Percentiles rank a stretch among this genome's conserved stretches.
phyloP scores from a whole-genome alignment of 2,329 filamentous ascomycete species.

The Hypoxylon sp. region DNA sequence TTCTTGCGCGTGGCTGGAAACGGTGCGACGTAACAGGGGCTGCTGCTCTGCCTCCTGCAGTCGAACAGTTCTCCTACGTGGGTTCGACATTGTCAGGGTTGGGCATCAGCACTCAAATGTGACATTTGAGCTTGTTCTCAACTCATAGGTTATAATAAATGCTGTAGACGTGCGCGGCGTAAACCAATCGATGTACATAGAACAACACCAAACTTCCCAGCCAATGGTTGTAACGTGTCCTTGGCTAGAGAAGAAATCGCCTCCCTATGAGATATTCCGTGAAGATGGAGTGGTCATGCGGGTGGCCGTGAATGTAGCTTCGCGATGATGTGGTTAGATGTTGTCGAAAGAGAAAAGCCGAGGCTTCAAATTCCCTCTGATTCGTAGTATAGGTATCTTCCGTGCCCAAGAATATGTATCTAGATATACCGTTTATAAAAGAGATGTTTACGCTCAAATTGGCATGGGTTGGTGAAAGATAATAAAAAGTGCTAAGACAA shows the following conservation, averaged over 20 bases:
- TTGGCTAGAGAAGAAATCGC: conserved; percentile 7
- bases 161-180: background rate
- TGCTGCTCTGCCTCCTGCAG: conserved; percentile 53
- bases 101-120: conserved; percentile 8
- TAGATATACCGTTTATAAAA: conserved; percentile 5
- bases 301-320: conserved; percentile 11
- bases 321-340: conserved; percentile 18
- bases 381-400: conserved; percentile 14
- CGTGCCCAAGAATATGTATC: background rate
- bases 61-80: conserved; percentile 40
- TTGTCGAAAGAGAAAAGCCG: conserved; percentile 1
- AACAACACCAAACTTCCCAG: conserved; percentile 13
- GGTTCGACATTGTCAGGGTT: conserved; percentile 40
- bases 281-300: conserved; percentile 16
- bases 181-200: conserved; percentile 9
- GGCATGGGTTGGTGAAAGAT: conserved; percentile 11
- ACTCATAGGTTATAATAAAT: conserved; percentile 23
- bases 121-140: background rate
- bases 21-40: conserved; percentile 57
- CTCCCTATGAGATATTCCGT: conserved; percentile 23
- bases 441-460: conserved; percentile 27
- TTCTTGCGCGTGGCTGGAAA: conserved; percentile 57
- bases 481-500: conserved; percentile 6
- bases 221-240: conserved; percentile 17
- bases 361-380: conserved; percentile 16